phyloP scores from a whole-genome alignment of 441 rosid genomes.

The Pelargonium australe region DNA sequence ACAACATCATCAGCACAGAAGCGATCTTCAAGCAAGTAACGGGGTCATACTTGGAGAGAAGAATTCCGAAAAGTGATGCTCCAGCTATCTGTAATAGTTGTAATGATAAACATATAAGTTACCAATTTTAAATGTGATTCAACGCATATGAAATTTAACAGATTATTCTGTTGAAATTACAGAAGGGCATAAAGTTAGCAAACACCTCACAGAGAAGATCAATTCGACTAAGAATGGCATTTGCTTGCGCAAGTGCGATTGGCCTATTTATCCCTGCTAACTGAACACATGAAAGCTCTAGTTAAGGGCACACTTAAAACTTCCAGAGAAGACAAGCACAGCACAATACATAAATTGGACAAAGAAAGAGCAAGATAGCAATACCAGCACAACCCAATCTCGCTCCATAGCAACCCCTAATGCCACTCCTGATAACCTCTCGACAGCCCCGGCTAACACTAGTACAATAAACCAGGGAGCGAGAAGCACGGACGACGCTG shows the following conservation, averaged over 20 bases:
- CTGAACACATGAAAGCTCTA: slow-evolving; percentile 30
- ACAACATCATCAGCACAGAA: slow-evolving; percentile 60
- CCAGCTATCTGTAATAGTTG: slow-evolving; percentile 62
- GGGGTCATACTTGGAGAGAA: slow-evolving; percentile 65
- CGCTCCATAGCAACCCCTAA: slow-evolving; percentile 85
- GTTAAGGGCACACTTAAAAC: slow-evolving; percentile 15
- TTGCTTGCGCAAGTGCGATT: slow-evolving; percentile 83
- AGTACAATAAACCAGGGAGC: slow-evolving; percentile 76
- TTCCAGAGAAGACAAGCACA: slow-evolving; percentile 11
- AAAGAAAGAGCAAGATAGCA: slow-evolving; percentile 17
- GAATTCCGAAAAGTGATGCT: slow-evolving; percentile 71
- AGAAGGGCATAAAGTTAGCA: slow-evolving; percentile 14
- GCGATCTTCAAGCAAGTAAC: slow-evolving; percentile 82
- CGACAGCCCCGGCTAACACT: slow-evolving; percentile 64
- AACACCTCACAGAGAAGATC: slow-evolving; percentile 86
- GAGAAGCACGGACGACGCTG: slow-evolving; percentile 54
- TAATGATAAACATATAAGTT: slow-evolving; percentile 7
- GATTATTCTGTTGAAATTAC: slow-evolving; percentile 3
- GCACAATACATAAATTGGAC: neutral
- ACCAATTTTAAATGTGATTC: neutral
- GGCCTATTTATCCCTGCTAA: slow-evolving; percentile 87
- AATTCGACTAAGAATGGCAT: slow-evolving; percentile 79
- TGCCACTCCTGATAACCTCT: slow-evolving; percentile 76
- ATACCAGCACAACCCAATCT: slow-evolving; percentile 94
- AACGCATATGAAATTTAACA: neutral